These are phyloP conservation scores for Phytophthora litchii DNA, from an alignment of 352 stramenopile species.

Conservation along the genomic window DNA sequence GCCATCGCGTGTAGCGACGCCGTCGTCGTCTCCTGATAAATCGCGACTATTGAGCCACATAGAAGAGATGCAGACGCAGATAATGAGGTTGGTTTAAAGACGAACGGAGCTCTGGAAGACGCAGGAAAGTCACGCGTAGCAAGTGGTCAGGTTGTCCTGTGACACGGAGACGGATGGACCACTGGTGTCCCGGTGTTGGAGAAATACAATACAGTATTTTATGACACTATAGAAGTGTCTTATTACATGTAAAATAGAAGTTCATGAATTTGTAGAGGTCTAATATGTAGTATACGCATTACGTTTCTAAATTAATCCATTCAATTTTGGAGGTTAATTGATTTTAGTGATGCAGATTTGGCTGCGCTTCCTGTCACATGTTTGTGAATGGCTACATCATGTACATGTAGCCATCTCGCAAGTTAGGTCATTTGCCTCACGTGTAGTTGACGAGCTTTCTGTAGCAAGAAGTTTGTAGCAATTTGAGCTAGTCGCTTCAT, in stretches of 20 bases:
- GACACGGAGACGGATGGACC: slow-evolving; percentile 1
- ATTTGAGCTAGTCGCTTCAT: slow-evolving; percentile 22
- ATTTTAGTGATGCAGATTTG: neutral
- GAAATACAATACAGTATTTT: neutral
- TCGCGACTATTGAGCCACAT: slow-evolving; percentile 48
- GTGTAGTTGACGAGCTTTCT: slow-evolving; percentile 8
- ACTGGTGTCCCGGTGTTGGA: slow-evolving; percentile 18
- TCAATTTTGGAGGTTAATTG: no score
- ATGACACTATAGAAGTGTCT: neutral
- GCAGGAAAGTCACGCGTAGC: slow-evolving; percentile 3
- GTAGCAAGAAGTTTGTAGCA: slow-evolving; percentile 25
- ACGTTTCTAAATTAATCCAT: no score
- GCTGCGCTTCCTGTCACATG: neutral
- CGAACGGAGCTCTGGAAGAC: neutral
- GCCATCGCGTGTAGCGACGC: slow-evolving; percentile 18
- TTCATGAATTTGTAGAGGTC: no score
- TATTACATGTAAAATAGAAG: no score
- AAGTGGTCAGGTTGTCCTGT: neutral
- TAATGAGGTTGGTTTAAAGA: neutral
- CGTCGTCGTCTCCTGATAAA: slow-evolving; percentile 33
- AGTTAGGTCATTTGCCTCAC: no score
- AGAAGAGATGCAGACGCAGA: slow-evolving; percentile 14
- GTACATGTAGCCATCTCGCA: neutral
- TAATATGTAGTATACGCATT: no score
- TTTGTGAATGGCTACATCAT: neutral